A percentile compares a stretch with the other conserved stretches of the same genome.
Conservation (phyloP, 257 asterid species). For the Orobanche coerulescens region DNA sequence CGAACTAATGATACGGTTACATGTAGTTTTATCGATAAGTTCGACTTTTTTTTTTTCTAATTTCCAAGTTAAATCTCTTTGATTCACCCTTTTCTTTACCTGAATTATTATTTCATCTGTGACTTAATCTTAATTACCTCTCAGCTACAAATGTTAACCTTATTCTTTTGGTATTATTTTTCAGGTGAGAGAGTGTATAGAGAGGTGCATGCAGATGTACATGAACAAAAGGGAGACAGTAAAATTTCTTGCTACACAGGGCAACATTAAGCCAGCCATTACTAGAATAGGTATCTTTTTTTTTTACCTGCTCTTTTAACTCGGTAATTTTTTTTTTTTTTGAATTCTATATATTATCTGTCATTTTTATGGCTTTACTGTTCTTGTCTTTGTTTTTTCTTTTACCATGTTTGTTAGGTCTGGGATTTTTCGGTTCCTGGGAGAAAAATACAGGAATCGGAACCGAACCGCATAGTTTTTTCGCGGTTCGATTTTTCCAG, state of each 20-base stretch:
- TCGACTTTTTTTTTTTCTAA: too few species aligned
- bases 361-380: neutral
- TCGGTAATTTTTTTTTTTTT: too few species aligned
- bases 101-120: too few species aligned
- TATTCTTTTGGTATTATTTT: neutral
- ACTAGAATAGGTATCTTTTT: slow-evolving; percentile 31
- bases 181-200: slow-evolving; percentile 26
- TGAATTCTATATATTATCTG: too few species aligned
- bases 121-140: neutral
- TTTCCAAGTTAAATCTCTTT: too few species aligned
- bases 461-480: too few species aligned
- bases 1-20: too few species aligned
- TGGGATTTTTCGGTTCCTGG: too few species aligned
- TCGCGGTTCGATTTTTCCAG: too few species aligned
- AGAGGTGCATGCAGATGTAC: slow-evolving; percentile 41
- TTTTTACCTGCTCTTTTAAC: neutral
- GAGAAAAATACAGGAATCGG: too few species aligned
- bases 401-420: too few species aligned
- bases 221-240: slow-evolving; percentile 49
- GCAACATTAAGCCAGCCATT: slow-evolving; percentile 39
- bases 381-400: neutral
- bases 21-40: neutral
- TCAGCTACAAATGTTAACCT: neutral
- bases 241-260: slow-evolving; percentile 27
- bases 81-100: too few species aligned